phyloP scores from a whole-genome alignment of 352 stramenopile species.

The Globisporangium yorkense region DNA sequence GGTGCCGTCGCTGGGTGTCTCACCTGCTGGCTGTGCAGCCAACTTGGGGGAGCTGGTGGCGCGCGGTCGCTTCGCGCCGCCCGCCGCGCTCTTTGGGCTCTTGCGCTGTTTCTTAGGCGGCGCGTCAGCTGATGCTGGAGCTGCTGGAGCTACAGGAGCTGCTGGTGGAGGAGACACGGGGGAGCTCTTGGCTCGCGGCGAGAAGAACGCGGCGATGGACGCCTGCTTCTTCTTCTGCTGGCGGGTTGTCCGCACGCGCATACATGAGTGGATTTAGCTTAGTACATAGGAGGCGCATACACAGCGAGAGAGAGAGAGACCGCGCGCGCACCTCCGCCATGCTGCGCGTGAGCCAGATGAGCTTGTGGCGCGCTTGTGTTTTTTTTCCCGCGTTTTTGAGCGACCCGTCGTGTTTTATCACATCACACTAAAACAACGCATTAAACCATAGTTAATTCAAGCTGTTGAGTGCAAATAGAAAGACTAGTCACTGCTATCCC shows the following conservation, averaged over 20 bases:
- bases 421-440: too few relatives aligned
- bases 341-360: too few relatives aligned
- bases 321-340: too few relatives aligned
- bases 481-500: too few relatives aligned
- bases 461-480: too few relatives aligned
- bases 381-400: too few relatives aligned
- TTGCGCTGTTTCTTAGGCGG: conserved; percentile 7
- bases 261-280: background rate
- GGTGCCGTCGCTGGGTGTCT: background rate
- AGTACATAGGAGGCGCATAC: background rate
- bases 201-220: conserved; percentile 79
- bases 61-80: conserved; percentile 7
- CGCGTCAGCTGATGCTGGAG: background rate
- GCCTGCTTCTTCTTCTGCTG: conserved; percentile 63
- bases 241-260: background rate
- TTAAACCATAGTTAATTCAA: too few relatives aligned
- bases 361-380: too few relatives aligned
- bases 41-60: background rate
- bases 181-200: conserved; percentile 32
- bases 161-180: background rate
- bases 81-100: conserved; percentile 10
- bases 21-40: too few relatives aligned
- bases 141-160: background rate
- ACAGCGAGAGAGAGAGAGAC: background rate
- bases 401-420: too few relatives aligned